Evolutionary conservation across 2,329 filamentous ascomycete species (phyloP), one percentile per base, ranked within the genome.

Genomic region (Aspergillus pseudoterreus): DNA sequence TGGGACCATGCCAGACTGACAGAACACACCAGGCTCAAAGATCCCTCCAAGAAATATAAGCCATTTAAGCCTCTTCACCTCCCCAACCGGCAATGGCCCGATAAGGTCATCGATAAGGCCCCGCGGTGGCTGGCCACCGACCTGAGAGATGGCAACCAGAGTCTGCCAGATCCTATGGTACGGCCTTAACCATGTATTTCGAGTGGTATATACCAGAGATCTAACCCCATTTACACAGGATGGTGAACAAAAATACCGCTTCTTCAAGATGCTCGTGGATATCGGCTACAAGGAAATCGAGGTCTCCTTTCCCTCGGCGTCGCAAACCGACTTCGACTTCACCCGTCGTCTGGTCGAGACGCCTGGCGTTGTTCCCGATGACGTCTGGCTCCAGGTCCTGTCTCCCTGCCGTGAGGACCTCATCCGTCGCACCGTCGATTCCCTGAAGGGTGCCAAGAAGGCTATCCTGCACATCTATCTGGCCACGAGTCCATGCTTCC

Each of bases 271-370:
- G 90, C 83, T 97, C 49, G 84, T 87, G 64, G 85, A 92, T 55
- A 81, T 96, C 45, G 92, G 94, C 62, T 97, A 95, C 81, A 97
- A 96, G 76, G 92, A 97, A 75, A 96, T 97, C 59, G 92, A 97
- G 70, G 87, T 96, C 17, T 94, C 92, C 4, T 97, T 96, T 75
- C 92, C 92, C 45, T 95, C 91, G 0, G 91, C 92, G 12, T 96
- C 91, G 36, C 87, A 95, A 69, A 96, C 88, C 65, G 94, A 97
- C 75, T 97, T 92, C 77, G 90, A 96, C 77, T 97, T 97, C 68
- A 96, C 91, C 38, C 82, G 90, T 60, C 84, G 86, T 65, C 78
- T 97, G 60, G 84, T 96, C 58, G 86, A 95, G 64, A 95, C 90
- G 1, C 88, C 89, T 10, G 90, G 88, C 38, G 81, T 84, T 12